Conservation (phyloP, 768 basidiomycete genomes). For the Tulasnella sp. region DNA sequence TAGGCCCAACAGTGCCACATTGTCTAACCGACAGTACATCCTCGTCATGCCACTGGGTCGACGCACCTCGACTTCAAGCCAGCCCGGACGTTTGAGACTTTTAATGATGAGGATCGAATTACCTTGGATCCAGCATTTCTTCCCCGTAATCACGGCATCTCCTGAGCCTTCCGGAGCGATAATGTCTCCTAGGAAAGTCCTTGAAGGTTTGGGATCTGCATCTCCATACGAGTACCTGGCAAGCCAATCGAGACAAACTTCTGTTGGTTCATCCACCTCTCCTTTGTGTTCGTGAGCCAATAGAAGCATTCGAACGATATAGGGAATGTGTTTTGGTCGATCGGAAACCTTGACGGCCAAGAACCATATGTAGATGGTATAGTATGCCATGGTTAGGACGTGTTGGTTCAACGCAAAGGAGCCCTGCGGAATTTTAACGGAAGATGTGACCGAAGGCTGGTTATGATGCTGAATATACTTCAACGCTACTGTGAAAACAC, state of each 20-base stretch:
- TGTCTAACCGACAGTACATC: constrained; percentile 76
- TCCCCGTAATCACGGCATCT: constrained; percentile 34
- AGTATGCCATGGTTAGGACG: constrained; percentile 78
- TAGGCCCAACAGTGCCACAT: constrained; percentile 70
- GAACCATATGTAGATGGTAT: constrained; percentile 91
- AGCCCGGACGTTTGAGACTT: constrained; percentile 56
- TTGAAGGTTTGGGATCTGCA: constrained; percentile 80
- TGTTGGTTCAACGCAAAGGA: constrained; percentile 87
- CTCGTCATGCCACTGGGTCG: constrained; percentile 81
- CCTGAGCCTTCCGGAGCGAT: constrained; percentile 36
- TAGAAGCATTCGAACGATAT: constrained; percentile 75
- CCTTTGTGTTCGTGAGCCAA: constrained; percentile 59
- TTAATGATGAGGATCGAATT: constrained; percentile 76
- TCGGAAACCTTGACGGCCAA: constrained; percentile 72
- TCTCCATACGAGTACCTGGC: constrained; percentile 88
- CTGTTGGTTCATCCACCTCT: constrained; percentile 74
- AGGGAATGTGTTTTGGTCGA: constrained; percentile 65
- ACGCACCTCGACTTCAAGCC: constrained; percentile 76
- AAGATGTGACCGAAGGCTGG: constrained; percentile 33
- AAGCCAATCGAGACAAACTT: constrained; percentile 97
- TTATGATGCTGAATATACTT: constrained; percentile 90
- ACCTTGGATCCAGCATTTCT: constrained; percentile 80
- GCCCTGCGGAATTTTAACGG: constrained; percentile 36
- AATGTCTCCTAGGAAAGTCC: constrained; percentile 64
- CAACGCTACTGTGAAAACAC: constrained; percentile 87